A percentile compares a stretch with the other conserved stretches of the same genome.
phyloP scores from a whole-genome alignment of 257 asterid genomes.

The Solanum verrucosum region DNA sequence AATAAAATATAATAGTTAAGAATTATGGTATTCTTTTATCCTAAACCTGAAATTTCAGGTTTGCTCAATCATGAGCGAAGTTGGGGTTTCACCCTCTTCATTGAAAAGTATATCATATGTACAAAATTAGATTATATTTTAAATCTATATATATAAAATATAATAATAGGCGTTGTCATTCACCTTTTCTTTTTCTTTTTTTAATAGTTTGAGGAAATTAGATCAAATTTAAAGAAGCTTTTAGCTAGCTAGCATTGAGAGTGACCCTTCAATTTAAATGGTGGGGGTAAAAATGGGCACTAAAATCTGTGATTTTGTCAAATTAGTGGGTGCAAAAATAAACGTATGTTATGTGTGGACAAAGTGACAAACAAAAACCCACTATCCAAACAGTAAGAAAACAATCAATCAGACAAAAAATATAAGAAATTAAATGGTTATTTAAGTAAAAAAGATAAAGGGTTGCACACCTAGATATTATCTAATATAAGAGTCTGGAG shows the following conservation, averaged over 20 bases:
- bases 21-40: background rate
- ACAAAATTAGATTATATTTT: too few species aligned
- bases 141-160: too few species aligned
- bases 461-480: too few species aligned
- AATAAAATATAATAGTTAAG: too few species aligned
- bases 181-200: background rate
- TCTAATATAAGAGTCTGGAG: background rate
- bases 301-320: background rate
- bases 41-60: background rate
- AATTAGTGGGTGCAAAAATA: background rate
- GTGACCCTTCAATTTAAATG: background rate
- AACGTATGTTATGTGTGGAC: background rate
- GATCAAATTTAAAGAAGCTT: background rate
- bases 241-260: background rate
- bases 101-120: background rate
- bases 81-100: background rate
- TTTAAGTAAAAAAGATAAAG: background rate
- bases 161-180: background rate
- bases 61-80: too few species aligned
- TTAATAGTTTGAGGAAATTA: background rate
- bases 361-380: background rate
- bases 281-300: background rate
- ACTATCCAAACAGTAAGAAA: background rate
- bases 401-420: background rate
- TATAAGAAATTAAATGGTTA: background rate